phyloP scores from a whole-genome alignment of 495 filamentous ascomycete genomes.

The Durotheca rogersii region DNA sequence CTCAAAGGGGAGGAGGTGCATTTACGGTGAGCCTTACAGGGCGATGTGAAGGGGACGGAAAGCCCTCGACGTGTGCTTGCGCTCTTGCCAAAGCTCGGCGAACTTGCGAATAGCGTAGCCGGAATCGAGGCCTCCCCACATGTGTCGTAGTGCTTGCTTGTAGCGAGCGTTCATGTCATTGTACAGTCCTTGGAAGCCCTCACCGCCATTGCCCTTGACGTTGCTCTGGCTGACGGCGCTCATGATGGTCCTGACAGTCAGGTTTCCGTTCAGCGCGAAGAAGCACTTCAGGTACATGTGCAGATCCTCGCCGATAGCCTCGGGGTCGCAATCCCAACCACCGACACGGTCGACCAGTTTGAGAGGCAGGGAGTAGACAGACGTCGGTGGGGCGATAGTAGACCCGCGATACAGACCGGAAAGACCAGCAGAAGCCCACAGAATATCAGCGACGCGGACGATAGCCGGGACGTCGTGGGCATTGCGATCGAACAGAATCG shows the following conservation, averaged over 20 bases:
- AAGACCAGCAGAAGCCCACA: conserved; percentile 66
- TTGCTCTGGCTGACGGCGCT: conserved; percentile 69
- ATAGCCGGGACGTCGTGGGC: conserved; percentile 62
- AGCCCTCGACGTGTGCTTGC: conserved; percentile 50
- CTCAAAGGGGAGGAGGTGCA: no score
- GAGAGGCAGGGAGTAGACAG: conserved; percentile 67
- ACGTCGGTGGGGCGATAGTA: conserved; percentile 63
- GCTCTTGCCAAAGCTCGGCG: conserved; percentile 50
- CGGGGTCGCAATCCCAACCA: conserved; percentile 65
- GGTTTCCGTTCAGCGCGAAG: conserved; percentile 64
- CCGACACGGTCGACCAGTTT: conserved; percentile 61
- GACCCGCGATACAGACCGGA: conserved; percentile 63
- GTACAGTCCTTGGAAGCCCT: conserved; percentile 50
- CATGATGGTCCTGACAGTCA: conserved; percentile 55
- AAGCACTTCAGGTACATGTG: conserved; percentile 78
- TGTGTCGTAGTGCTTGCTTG: conserved; percentile 65
- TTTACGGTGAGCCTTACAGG: conserved; percentile 43
- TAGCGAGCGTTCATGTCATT: conserved; percentile 60
- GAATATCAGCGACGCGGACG: conserved; percentile 67
- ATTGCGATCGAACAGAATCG: conserved; percentile 74
- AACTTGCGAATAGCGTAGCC: conserved; percentile 58
- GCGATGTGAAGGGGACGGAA: conserved; percentile 54
- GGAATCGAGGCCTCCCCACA: conserved; percentile 70
- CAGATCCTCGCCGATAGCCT: conserved; percentile 70
- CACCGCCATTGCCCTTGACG: conserved; percentile 55